These are phyloP conservation scores for Polyporus tsugae DNA, from an alignment of 1,284 basidiomycete species.

Conservation along the genomic window DNA sequence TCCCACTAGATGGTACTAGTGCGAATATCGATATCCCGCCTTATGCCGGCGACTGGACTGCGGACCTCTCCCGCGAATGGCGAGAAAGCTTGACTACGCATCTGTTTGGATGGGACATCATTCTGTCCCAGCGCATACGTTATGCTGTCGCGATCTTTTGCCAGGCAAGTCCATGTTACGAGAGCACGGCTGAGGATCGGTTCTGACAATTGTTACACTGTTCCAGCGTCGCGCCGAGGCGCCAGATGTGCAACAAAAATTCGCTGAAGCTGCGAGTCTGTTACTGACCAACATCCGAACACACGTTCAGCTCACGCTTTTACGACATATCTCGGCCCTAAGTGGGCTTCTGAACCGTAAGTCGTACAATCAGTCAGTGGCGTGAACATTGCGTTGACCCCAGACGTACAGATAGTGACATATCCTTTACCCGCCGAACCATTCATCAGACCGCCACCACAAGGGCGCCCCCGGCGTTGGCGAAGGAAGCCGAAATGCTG, in stretches of 20 bases:
- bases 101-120: slow-evolving; percentile 65
- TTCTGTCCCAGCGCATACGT: slow-evolving; percentile 61
- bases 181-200: slow-evolving; percentile 1
- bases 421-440: slow-evolving; percentile 64
- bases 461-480: slow-evolving; percentile 57
- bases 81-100: slow-evolving; percentile 58
- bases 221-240: slow-evolving; percentile 48
- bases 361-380: slow-evolving; percentile 1
- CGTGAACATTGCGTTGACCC: slow-evolving; percentile 22
- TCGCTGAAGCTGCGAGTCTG: slow-evolving; percentile 57
- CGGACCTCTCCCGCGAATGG: slow-evolving; percentile 52
- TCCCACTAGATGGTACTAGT: slow-evolving; percentile 45
- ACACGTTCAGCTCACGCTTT: slow-evolving; percentile 59
- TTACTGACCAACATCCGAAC: slow-evolving; percentile 62
- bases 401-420: slow-evolving; percentile 54
- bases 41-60: slow-evolving; percentile 38
- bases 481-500: slow-evolving; percentile 58
- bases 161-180: slow-evolving; percentile 59
- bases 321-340: slow-evolving; percentile 62
- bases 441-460: slow-evolving; percentile 60
- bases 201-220: slow-evolving; percentile 1
- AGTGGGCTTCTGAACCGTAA: slow-evolving; percentile 38
- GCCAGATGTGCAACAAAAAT: slow-evolving; percentile 47
- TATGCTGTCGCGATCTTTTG: slow-evolving; percentile 68
- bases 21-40: slow-evolving; percentile 41